phyloP scores from a whole-genome alignment of 768 basidiomycete genomes.

The Favolaschia claudopus region DNA sequence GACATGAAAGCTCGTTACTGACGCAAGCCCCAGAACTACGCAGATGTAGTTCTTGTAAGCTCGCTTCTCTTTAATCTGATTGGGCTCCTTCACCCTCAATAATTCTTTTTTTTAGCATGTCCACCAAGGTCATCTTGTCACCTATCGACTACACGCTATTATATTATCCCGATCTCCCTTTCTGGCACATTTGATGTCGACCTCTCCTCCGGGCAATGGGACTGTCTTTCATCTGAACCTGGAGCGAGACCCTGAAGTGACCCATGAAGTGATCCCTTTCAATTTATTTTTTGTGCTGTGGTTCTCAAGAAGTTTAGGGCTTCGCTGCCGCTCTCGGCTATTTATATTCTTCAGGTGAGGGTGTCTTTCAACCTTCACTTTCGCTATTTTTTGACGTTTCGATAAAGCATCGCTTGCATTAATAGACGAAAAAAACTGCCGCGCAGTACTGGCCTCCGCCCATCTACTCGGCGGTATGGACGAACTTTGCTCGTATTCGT shows the following conservation, averaged over 20 bases:
- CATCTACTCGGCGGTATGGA: constrained; percentile 89
- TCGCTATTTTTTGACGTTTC: not conserved
- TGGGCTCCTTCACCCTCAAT: not conserved
- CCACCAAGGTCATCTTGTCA: constrained; percentile 57
- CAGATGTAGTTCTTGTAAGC: constrained; percentile 80
- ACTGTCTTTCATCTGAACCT: constrained; percentile 77
- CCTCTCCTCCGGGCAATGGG: constrained; percentile 72
- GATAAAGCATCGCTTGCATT: constrained; percentile 57
- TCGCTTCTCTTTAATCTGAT: constrained; percentile 11
- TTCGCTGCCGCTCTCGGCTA: constrained; percentile 68
- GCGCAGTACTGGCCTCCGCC: constrained; percentile 85
- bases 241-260: constrained; percentile 82
- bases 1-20: constrained; percentile 21
- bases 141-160: constrained; percentile 83
- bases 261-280: constrained; percentile 71
- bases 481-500: constrained; percentile 81
- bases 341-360: constrained; percentile 70
- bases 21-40: constrained; percentile 66
- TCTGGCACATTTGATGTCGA: constrained; percentile 88
- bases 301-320: constrained; percentile 5
- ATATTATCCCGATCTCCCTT: constrained; percentile 89
- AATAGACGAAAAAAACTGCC: constrained; percentile 80
- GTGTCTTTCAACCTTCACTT: not conserved
- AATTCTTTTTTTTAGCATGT: constrained; percentile 60
- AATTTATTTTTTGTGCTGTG: constrained; percentile 20